phyloP scores from a whole-genome alignment of 2,329 filamentous ascomycete genomes.

The Penicillium palitans region DNA sequence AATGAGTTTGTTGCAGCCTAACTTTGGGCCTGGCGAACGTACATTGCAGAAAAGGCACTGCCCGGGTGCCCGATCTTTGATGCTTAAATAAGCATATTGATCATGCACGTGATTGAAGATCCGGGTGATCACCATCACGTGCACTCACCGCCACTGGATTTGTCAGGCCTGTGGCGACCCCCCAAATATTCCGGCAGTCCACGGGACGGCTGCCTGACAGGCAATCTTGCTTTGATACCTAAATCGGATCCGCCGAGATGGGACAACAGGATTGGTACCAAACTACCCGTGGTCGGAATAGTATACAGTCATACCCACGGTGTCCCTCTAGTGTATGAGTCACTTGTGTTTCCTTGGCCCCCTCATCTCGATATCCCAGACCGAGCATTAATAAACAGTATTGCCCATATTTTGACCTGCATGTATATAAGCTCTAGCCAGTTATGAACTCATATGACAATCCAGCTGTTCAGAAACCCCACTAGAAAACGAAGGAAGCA shows the following conservation, averaged over 20 bases:
- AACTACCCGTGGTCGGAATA: neutral
- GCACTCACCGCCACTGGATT: conserved; percentile 10
- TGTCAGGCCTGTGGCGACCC: conserved; percentile 8
- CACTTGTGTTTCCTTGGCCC: conserved; percentile 5
- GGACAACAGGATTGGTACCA: conserved; percentile 5
- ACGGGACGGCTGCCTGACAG: conserved; percentile 9
- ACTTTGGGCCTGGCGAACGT: conserved; percentile 4
- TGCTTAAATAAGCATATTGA: conserved; percentile 1
- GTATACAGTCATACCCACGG: conserved; percentile 5
- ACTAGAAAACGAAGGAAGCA: conserved; percentile 2
- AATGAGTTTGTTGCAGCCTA: conserved; percentile 10
- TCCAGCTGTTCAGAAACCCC: conserved; percentile 13
- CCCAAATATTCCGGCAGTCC: neutral
- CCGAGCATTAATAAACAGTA: conserved; percentile 1
- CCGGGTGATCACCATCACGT: neutral
- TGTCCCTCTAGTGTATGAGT: conserved; percentile 6
- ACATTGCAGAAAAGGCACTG: conserved; percentile 7
- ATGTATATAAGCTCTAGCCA: conserved; percentile 14
- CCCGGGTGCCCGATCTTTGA: conserved; percentile 3
- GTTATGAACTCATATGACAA: conserved; percentile 1
- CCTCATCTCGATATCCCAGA: neutral
- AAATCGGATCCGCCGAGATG: conserved; percentile 2
- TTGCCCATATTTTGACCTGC: conserved; percentile 8
- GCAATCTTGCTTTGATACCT: conserved; percentile 9
- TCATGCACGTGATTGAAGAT: neutral